Percentiles rank a stretch among this genome's conserved stretches.
phyloP scores from a whole-genome alignment of 164 flowering plant genomes.

The Sedum album region DNA sequence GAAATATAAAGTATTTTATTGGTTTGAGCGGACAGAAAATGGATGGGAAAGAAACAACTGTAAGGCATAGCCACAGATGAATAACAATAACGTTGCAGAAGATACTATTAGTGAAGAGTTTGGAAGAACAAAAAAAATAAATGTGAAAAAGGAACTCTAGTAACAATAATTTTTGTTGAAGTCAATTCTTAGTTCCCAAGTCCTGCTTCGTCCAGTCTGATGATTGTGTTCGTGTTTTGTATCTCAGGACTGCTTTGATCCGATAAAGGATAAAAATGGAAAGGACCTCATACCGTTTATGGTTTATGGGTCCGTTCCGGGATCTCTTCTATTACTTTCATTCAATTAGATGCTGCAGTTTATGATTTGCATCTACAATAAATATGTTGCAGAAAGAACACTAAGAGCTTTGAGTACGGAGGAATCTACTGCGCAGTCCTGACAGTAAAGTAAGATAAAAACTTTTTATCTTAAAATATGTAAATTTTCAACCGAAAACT shows the following conservation, averaged over 20 bases:
- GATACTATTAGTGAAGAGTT: not conserved
- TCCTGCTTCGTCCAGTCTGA: not conserved
- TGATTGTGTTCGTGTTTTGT: not conserved
- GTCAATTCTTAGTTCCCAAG: not conserved
- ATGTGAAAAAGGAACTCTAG: not conserved
- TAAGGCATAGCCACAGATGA: not conserved
- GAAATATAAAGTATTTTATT: no score
- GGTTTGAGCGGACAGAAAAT: no score
- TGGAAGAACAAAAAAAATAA: not conserved
- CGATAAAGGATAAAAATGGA: slow-evolving; percentile 44
- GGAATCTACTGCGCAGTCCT: slow-evolving; percentile 86
- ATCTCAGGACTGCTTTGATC: slow-evolving; percentile 46
- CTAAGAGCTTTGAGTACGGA: slow-evolving; percentile 61
- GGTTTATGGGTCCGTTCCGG: slow-evolving; percentile 63
- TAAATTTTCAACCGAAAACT: no score
- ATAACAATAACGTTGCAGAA: no score
- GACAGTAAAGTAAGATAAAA: slow-evolving; percentile 55
- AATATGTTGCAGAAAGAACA: slow-evolving; percentile 38
- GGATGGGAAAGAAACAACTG: not conserved
- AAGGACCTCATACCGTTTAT: slow-evolving; percentile 48
- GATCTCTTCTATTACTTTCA: not conserved
- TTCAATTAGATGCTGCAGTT: not conserved
- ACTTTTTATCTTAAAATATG: not conserved
- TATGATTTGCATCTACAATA: no score
- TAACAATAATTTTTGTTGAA: not conserved